phyloP scores from a whole-genome alignment of 352 stramenopile species.

The Paralagenidium karlingii region DNA sequence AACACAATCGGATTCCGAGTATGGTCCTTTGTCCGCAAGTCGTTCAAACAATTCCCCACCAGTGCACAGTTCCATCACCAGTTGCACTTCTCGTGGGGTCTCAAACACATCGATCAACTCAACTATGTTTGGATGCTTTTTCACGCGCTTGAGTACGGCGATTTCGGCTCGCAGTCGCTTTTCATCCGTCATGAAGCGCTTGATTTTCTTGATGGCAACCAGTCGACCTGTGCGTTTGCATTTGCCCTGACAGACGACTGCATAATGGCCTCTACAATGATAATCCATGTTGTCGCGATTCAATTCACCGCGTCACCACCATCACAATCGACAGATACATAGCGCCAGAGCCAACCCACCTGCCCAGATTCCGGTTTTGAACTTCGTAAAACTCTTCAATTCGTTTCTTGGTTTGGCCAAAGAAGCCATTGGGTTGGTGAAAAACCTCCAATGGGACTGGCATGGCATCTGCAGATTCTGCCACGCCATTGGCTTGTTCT shows the following conservation, averaged over 20 bases:
- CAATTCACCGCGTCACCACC: no score
- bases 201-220: slow-evolving; percentile 79
- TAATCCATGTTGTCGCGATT: neutral
- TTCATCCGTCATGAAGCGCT: slow-evolving; percentile 62
- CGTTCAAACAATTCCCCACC: slow-evolving; percentile 74
- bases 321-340: no score
- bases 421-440: no score
- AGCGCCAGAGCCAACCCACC: no score
- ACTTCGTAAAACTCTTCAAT: no score
- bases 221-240: slow-evolving; percentile 29
- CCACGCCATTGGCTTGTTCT: no score
- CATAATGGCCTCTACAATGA: slow-evolving; percentile 44
- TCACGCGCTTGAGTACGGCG: slow-evolving; percentile 32
- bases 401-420: no score
- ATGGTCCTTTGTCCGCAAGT: slow-evolving; percentile 63
- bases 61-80: slow-evolving; percentile 72
- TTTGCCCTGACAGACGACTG: slow-evolving; percentile 37
- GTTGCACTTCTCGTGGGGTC: slow-evolving; percentile 56
- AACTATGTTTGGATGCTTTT: slow-evolving; percentile 64
- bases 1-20: slow-evolving; percentile 71
- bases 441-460: no score
- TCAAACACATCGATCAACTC: slow-evolving; percentile 73
- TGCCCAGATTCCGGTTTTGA: no score
- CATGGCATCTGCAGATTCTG: no score
- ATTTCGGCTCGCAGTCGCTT: slow-evolving; percentile 54